phyloP scores from a whole-genome alignment of 306 rosid species.

The Vicia faba region DNA sequence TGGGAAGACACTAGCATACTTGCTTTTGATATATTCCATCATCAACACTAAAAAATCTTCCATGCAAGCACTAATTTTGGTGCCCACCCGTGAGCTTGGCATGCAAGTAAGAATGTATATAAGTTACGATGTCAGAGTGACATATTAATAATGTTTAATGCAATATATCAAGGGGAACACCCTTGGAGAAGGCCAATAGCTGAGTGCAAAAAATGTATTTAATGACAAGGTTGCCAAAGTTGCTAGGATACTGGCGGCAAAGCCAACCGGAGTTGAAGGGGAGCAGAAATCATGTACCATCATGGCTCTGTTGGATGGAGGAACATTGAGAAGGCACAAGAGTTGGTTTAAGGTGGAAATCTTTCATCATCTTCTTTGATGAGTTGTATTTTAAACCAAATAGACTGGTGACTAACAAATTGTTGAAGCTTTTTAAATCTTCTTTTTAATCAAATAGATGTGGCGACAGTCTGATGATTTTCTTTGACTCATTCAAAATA shows the following conservation, averaged over 20 bases:
- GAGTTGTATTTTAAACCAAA: constrained; percentile 15
- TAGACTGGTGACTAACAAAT: constrained; percentile 2
- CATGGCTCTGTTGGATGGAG: constrained; percentile 97
- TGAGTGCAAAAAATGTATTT: constrained; percentile 19
- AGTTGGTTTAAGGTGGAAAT: constrained; percentile 84
- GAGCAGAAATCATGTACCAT: constrained; percentile 69
- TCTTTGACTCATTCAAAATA: constrained; percentile 9
- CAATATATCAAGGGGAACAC: constrained; percentile 24
- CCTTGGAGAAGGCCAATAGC: constrained; percentile 21
- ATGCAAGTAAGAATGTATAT: constrained; percentile 70
- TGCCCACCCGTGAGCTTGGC: constrained; percentile 96
- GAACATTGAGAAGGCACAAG: constrained; percentile 84
- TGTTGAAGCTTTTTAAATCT: constrained; percentile 4
- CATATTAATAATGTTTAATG: constrained; percentile 18
- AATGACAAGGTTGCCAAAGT: constrained; percentile 74
- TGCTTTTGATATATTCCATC: constrained; percentile 67
- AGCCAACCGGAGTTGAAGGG: constrained; percentile 52
- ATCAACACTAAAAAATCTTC: constrained; percentile 58
- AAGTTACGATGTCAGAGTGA: constrained; percentile 8
- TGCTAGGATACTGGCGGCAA: constrained; percentile 78
- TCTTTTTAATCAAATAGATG: not conserved
- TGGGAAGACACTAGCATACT: constrained; percentile 92
- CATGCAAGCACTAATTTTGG: constrained; percentile 84
- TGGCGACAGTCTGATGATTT: not conserved
- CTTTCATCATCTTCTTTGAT: constrained; percentile 15